Conservation (phyloP, 345 rosid species). For the Euphorbia peplus region DNA sequence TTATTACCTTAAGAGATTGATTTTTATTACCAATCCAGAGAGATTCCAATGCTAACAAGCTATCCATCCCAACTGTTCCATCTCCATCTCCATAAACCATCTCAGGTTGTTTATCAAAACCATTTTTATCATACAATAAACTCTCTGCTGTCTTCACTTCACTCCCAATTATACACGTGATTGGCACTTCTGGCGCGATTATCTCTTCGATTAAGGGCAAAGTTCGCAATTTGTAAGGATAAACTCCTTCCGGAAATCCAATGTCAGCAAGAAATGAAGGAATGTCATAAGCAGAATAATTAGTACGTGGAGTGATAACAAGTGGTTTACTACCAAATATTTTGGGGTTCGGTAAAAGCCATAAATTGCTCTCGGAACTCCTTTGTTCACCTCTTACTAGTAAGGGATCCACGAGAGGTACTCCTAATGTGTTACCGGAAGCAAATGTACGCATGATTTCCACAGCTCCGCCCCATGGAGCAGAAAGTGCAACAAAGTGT, state of each 20-base stretch:
- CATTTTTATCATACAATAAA: constrained; percentile 41
- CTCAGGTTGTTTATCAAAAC: constrained; percentile 61
- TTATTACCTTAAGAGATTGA: constrained; percentile 45
- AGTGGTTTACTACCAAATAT: constrained; percentile 43
- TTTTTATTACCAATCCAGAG: constrained; percentile 35
- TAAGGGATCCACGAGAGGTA: constrained; percentile 79
- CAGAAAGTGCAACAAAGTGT: constrained; percentile 69
- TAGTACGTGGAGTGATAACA: constrained; percentile 43
- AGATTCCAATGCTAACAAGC: constrained; percentile 52
- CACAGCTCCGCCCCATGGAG: constrained; percentile 84
- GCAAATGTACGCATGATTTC: constrained; percentile 64
- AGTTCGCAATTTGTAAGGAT: constrained; percentile 54
- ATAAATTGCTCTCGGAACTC: constrained; percentile 72
- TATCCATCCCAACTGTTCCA: constrained; percentile 74
- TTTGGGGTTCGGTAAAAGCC: constrained; percentile 71
- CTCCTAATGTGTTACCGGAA: constrained; percentile 61
- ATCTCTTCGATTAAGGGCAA: constrained; percentile 44
- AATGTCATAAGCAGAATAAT: constrained; percentile 53
- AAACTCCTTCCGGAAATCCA: constrained; percentile 60
- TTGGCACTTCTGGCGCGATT: constrained; percentile 46
- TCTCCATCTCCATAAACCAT: constrained; percentile 78
- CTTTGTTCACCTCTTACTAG: constrained; percentile 68
- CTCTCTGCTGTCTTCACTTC: constrained; percentile 63
- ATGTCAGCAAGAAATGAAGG: constrained; percentile 48
- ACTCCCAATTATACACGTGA: constrained; percentile 63